phyloP scores from a whole-genome alignment of 78 protist species.

The Dictyostelium firmibasis region DNA sequence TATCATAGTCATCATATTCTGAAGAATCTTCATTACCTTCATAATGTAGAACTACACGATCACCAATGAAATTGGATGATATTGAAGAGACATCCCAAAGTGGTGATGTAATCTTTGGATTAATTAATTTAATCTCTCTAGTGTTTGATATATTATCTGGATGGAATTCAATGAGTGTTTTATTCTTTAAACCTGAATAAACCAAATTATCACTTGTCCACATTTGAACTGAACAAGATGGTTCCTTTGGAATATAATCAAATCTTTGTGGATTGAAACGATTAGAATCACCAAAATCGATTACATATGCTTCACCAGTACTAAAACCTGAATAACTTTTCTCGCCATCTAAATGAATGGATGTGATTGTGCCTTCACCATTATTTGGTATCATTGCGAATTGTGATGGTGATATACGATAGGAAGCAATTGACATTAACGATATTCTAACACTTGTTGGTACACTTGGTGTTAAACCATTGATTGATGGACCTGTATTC shows the following conservation, averaged over 20 bases:
- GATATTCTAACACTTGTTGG: background rate
- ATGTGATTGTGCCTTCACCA: background rate
- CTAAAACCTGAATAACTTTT: background rate
- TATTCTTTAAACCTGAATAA: slow-evolving; percentile 6
- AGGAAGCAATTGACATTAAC: slow-evolving; percentile 27
- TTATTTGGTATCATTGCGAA: slow-evolving; percentile 11
- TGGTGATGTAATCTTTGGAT: background rate
- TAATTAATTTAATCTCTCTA: background rate
- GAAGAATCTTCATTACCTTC: background rate
- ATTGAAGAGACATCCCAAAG: background rate
- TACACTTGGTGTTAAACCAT: background rate
- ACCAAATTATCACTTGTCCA: background rate
- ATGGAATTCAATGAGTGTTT: background rate
- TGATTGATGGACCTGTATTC: background rate
- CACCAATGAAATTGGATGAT: background rate
- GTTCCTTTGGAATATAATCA: background rate
- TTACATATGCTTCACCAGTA: background rate
- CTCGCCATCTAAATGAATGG: background rate
- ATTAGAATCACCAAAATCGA: background rate
- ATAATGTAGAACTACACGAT: slow-evolving; percentile 18
- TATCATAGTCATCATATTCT: slow-evolving; percentile 21
- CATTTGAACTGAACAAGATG: background rate
- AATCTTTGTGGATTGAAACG: background rate
- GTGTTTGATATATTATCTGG: background rate
- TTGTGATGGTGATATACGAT: slow-evolving; percentile 36